Base-by-base conservation (phyloP, 2,329 filamentous ascomycete species). In the Hymenoscyphus albidus region DNA sequence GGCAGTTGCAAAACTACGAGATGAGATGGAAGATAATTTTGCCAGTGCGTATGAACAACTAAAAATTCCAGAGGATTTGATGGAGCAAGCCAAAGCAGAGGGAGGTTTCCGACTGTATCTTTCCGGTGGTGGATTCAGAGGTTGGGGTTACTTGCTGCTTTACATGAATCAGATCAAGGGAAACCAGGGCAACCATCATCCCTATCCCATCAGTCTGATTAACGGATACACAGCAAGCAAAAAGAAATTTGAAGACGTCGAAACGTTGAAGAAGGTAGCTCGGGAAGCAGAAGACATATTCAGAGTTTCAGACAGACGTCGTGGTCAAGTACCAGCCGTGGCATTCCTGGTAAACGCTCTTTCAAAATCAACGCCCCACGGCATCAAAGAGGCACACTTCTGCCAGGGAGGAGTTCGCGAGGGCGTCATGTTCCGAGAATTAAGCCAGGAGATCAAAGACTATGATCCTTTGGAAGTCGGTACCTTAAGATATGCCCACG, bases 361-460 rank as follows among this genome's bases (percentile, higher is more conserved):
- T 1, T 79, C 82, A 5, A 79, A 84, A 63, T 84, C 85, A 2
- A 78, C 90, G 12, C 87, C 88, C 0, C 77, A 78, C 48, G 77
- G 76, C n/a, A 84, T 90, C 67, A 81, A 82, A 54, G 79, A 82
- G 42, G 85, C 89, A 1, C 82, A 85, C 39, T 91, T 91, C 77
- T 89, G 87, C 66, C 88, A 91, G 72, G 88, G 88, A 18, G 88
- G 88, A 4, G 87, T 91, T 2, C 79, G 88, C 38, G 88, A 91
- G 77, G 88, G 88, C 0, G 83, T 83, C 63, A 77, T 90, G 0
- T 91, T 87, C 74, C 77, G 80, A 12, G 78, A 78, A 51, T 79
- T 91, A 7, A 67, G 79, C 0, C 70, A 76, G 0, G 72, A 77
- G 0, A 75, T 83, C 9, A 81, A 85, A 58, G 76, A 77, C 1